Conservation (phyloP, 805 yeast species). For the Cyberlindnera sargentensis region DNA sequence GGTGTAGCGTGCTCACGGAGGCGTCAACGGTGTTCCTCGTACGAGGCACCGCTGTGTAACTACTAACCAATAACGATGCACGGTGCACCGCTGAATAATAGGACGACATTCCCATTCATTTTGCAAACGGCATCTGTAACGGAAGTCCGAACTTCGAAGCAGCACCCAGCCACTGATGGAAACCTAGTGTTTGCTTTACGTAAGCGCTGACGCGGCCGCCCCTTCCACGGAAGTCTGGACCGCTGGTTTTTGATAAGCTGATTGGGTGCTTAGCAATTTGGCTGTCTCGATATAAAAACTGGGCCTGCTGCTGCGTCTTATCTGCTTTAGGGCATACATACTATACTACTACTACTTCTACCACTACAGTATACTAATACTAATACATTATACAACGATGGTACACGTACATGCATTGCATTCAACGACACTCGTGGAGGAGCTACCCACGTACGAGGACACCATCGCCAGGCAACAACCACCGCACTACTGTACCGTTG, state of each 20-base stretch:
- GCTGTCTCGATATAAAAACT: background rate
- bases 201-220: no score
- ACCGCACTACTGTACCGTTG: constrained; percentile 16
- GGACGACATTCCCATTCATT: no score
- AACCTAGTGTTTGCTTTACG: no score
- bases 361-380: background rate
- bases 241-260: constrained; percentile 1
- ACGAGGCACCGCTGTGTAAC: constrained; percentile 10
- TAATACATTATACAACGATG: no score
- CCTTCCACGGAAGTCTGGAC: background rate
- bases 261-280: background rate
- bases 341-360: background rate
- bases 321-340: background rate
- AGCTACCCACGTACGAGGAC: constrained; percentile 17
- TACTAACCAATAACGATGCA: no score
- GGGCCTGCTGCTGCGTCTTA: background rate
- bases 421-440: background rate
- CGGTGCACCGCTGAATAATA: no score
- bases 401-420: no score
- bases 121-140: no score
- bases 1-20: constrained; percentile 15
- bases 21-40: constrained; percentile 19
- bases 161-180: no score
- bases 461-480: constrained; percentile 15
- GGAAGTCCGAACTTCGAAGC: no score